Evolutionary conservation across 2,329 filamentous ascomycete species (phyloP), one percentile per base, ranked within the genome.

Genomic region (Ophiocordyceps camponoti-rufipedis): DNA sequence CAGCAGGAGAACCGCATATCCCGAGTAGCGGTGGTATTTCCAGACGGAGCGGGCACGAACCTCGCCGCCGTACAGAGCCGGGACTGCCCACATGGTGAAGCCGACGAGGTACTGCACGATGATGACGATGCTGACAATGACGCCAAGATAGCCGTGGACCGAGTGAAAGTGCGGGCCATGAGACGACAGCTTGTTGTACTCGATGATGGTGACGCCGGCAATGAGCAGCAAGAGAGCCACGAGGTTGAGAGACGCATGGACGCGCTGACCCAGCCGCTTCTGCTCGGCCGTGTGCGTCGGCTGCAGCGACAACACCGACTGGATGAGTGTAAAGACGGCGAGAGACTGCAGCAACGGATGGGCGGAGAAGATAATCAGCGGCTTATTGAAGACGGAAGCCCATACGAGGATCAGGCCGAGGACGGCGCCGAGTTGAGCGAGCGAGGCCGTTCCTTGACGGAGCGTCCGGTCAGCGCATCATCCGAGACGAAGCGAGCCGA

Each of bases 221-320:
- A 77, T 63, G 44, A 87, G 72, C 44, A 72, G 58, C 10, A 75
- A 64, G 45, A 85, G 64, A 40, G 78, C 76, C 42, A 84, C 54
- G 28, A 77, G 62, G 59, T 87, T 86, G 51, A 95, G 67, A 12
- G 66, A 63, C 23, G 78, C 80, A 62, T 98, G 89, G 42, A 75
- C 54, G 47, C 65, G 64, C 50, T 74, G 70, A 33, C 74, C 76
- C 35, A 64, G 55, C 35, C 63, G 60, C 64, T 95, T 95, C 64
- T 94, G 84, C 14, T 69, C 62, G 2, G 79, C 67, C 0, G 84
- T 84, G 54, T 83, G 75, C 0, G 89, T 94, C 2, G 89, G 91
- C 61, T 98, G 91, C 33, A 96, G 74, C 53, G 91, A 67, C 45
- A 96, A 77, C 51, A 88, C 77, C 46, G 81, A 82, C 68, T 95